Percentiles rank a stretch among this genome's conserved stretches.
These are phyloP conservation scores for Phytophthora pseudosyringae DNA, from an alignment of 352 stramenopile genomes.

Conservation along the genomic window DNA sequence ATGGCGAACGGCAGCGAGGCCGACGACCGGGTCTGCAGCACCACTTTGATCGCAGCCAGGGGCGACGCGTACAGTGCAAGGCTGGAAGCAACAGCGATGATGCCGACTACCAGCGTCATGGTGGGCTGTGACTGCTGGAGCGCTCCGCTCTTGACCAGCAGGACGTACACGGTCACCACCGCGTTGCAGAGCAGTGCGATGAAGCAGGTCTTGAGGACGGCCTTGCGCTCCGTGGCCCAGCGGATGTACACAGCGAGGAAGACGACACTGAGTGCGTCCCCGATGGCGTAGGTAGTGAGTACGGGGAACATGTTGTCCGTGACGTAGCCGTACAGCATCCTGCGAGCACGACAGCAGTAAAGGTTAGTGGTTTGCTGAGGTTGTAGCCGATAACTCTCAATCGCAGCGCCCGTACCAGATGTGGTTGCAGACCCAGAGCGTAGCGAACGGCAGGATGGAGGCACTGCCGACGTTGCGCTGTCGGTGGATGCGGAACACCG, in stretches of 20 bases:
- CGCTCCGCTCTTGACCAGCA: conserved; percentile 42
- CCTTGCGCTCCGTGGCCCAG: conserved; percentile 43
- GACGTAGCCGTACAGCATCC: conserved; percentile 72
- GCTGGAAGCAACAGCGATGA: conserved; percentile 59
- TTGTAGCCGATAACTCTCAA: neutral
- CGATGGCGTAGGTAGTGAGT: conserved; percentile 58
- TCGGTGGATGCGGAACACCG: conserved; percentile 64
- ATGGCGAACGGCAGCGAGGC: conserved; percentile 69
- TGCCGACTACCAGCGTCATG: conserved; percentile 44
- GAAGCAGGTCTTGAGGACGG: conserved; percentile 42
- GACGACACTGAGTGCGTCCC: conserved; percentile 49
- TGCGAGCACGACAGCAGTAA: conserved; percentile 14
- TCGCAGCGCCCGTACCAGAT: conserved; percentile 54
- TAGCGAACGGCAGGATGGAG: conserved; percentile 63
- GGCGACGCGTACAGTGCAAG: conserved; percentile 72
- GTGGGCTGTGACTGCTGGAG: conserved; percentile 38
- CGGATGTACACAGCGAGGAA: conserved; percentile 60
- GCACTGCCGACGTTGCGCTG: conserved; percentile 43
- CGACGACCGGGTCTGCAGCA: conserved; percentile 59
- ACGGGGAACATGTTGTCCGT: conserved; percentile 53
- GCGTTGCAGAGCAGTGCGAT: conserved; percentile 50
- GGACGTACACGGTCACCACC: conserved; percentile 53
- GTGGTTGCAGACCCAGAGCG: conserved; percentile 75
- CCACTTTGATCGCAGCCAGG: conserved; percentile 59
- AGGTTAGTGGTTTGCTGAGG: conserved; percentile 12